Conservation (phyloP, 805 yeast species). For the Myxozyma nipponensis region DNA sequence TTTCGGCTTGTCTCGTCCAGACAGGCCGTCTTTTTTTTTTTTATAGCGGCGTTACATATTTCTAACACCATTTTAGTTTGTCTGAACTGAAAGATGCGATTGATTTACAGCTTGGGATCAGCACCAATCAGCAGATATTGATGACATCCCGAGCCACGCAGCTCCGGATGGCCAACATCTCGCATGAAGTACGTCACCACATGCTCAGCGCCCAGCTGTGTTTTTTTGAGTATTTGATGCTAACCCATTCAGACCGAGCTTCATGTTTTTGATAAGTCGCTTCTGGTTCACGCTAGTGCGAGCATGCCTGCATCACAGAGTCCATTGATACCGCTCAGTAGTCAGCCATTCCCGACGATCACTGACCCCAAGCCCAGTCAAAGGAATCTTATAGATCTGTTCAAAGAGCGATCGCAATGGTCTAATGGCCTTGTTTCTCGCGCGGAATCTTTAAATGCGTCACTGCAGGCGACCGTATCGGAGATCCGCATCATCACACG, state of each 20-base stretch:
- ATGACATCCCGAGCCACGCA: slow-evolving; percentile 28
- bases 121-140: slow-evolving; percentile 20
- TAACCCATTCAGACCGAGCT: slow-evolving; percentile 16
- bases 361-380: slow-evolving; percentile 18
- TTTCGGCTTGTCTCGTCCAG: not conserved
- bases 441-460: slow-evolving; percentile 20
- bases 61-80: slow-evolving; percentile 6
- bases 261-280: slow-evolving; percentile 19
- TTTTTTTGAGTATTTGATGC: not conserved
- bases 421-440: slow-evolving; percentile 18
- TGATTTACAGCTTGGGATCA: slow-evolving; percentile 13
- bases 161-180: slow-evolving; percentile 19
- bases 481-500: slow-evolving; percentile 28
- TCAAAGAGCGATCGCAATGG: slow-evolving; percentile 23
- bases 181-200: slow-evolving; percentile 15
- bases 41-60: not conserved
- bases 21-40: not conserved
- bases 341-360: slow-evolving; percentile 23
- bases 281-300: slow-evolving; percentile 22
- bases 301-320: slow-evolving; percentile 19
- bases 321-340: slow-evolving; percentile 24
- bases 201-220: too few species aligned
- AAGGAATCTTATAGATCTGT: slow-evolving; percentile 20
- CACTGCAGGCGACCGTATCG: slow-evolving; percentile 13
- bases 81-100: slow-evolving; percentile 20